Evolutionary conservation across 345 rosid species (phyloP), one percentile per base, ranked within the genome.

Genomic region (Excoecaria agallocha): DNA sequence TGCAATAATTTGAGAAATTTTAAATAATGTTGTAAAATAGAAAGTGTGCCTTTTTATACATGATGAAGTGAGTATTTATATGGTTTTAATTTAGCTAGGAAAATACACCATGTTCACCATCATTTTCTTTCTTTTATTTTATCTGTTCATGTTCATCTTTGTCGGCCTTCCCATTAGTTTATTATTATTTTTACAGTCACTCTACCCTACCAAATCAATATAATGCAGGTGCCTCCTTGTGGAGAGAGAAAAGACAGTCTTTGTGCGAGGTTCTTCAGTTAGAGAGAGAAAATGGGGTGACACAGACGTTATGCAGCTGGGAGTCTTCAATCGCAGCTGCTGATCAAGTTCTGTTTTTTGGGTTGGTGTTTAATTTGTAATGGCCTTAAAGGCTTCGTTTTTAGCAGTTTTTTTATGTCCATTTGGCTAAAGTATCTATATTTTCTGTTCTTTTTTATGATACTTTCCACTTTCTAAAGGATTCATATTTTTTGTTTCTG

Each of bases 201-300:
- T 73, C 57, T 5, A 37, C 38, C 20, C 54, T 43, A 56, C 74
- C 84, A 68, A 78, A 77, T 71, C 73, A 69, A 54, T 79, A 76
- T 74, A 84, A 74, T 82, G 85, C 79, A 43, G 59, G 55, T 39
- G 61, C 71, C 72, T 58, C 71, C 37, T 65, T 77, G 81, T 74
- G 80, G 86, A 77, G 63, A 82, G 83, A 73, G 68, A 68, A 68
- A 57, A 20, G 56, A 7, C 71, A 15, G 66, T 24, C 48, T 8
- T 55, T 17, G 70, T 49, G 49, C 59, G 24, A 67, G 55, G 6
- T 65, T 17, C 38, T 66, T 56, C 60, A 37, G 78, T 39, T 73
- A 46, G 66, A 62, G 71, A 66, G 78, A 75, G 82, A 79, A 76
- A 74, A 86, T 78, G 91, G 84, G 89, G 83, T 90, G 87, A 87